These are phyloP conservation scores for Rubia tinctorum DNA, from an alignment of 305 asterid genomes.

Conservation along the genomic window DNA sequence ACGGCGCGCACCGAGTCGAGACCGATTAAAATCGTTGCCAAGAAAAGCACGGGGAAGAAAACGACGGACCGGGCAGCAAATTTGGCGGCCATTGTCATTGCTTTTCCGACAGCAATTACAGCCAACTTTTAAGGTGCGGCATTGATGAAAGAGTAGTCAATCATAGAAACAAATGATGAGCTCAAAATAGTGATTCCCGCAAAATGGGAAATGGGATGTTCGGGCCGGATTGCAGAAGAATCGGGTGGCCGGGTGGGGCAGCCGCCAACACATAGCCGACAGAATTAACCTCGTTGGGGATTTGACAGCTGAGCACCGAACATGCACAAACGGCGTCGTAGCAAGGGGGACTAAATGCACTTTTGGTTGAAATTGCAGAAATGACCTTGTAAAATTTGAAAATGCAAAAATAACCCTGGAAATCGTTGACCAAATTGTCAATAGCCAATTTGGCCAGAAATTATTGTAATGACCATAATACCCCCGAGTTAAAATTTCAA, in stretches of 20 bases:
- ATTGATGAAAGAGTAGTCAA: conserved; percentile 9
- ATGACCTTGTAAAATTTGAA: too few relatives aligned
- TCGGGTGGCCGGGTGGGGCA: background rate
- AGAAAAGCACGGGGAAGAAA: conserved; percentile 18
- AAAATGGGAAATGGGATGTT: background rate
- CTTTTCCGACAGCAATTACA: conserved; percentile 26
- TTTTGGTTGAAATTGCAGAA: too few relatives aligned
- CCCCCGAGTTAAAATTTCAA: too few relatives aligned
- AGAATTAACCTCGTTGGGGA: background rate
- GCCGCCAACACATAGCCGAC: conserved; percentile 2
- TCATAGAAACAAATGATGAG: conserved; percentile 9
- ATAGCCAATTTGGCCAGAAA: too few relatives aligned
- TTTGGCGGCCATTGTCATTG: conserved; percentile 36
- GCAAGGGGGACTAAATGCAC: too few relatives aligned
- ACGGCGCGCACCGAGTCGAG: conserved; percentile 38
- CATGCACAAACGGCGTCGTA: conserved; percentile 10
- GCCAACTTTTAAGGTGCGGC: background rate
- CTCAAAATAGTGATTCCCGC: background rate
- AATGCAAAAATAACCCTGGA: too few relatives aligned
- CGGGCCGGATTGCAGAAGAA: background rate
- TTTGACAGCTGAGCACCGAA: background rate
- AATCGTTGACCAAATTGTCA: too few relatives aligned
- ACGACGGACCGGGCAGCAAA: conserved; percentile 24
- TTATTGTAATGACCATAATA: too few relatives aligned
- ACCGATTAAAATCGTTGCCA: conserved; percentile 39